Evolutionary conservation across 805 yeast species (phyloP).

Genomic region (Ascoidea rubescens): DNA sequence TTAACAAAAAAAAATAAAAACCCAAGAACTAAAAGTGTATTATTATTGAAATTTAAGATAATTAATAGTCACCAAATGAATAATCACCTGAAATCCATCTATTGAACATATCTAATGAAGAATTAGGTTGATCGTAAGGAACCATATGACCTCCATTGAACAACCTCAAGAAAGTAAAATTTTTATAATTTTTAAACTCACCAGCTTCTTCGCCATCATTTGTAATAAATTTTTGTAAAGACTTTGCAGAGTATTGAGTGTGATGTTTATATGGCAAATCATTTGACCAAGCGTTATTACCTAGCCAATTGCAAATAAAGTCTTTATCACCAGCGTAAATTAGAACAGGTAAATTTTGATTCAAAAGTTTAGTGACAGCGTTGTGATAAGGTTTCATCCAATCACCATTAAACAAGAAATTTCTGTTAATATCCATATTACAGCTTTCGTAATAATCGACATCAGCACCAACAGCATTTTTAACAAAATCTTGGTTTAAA

Average conservation of each 20-base stretch:
- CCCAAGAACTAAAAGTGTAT: background rate
- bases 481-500: constrained; percentile 66
- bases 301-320: constrained; percentile 94
- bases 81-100: constrained; percentile 71
- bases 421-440: constrained; percentile 65
- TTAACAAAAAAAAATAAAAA: background rate
- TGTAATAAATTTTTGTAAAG: constrained; percentile 16
- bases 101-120: constrained; percentile 68
- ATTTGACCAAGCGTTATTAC: constrained; percentile 79
- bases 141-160: constrained; percentile 95
- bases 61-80: constrained; percentile 6
- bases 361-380: constrained; percentile 58
- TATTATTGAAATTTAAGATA: background rate
- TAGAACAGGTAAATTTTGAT: constrained; percentile 64
- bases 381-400: constrained; percentile 84
- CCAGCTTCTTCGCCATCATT: constrained; percentile 20
- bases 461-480: constrained; percentile 80
- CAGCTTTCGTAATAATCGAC: constrained; percentile 70
- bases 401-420: constrained; percentile 81
- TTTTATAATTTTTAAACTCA: constrained; percentile 30
- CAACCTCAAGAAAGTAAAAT: constrained; percentile 70
- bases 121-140: constrained; percentile 77
- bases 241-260: constrained; percentile 23
- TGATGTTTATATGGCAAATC: constrained; percentile 53
- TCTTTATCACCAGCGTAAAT: constrained; percentile 95